These are phyloP conservation scores for Rosa hybrid DNA, from an alignment of 331 rosid species.

Conservation along the genomic window DNA sequence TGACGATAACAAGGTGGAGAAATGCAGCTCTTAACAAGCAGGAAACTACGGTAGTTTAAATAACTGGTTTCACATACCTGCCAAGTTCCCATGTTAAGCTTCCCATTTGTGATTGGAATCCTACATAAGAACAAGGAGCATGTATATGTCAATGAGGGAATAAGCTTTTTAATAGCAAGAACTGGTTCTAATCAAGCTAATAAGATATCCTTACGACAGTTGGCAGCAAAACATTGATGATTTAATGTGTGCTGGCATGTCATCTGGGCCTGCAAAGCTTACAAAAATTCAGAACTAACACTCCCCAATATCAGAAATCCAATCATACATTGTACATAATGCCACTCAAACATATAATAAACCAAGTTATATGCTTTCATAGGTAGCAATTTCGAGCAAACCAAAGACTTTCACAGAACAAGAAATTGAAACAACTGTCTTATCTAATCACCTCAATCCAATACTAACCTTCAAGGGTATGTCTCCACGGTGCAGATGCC, in stretches of 20 bases:
- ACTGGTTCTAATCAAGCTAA: conserved; percentile 17
- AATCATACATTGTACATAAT: neutral
- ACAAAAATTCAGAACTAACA: conserved; percentile 23
- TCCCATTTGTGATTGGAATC: conserved; percentile 89
- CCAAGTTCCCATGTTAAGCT: conserved; percentile 97
- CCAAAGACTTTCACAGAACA: neutral
- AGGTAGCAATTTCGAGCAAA: neutral
- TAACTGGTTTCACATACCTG: conserved; percentile 51
- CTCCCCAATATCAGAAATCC: neutral
- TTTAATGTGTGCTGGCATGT: conserved; percentile 97
- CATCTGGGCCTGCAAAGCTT: conserved; percentile 76
- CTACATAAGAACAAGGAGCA: conserved; percentile 44
- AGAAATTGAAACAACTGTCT: neutral
- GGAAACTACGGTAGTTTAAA: neutral
- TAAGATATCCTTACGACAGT: conserved; percentile 52
- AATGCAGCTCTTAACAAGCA: conserved; percentile 8
- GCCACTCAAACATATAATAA: neutral
- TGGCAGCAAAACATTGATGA: conserved; percentile 91
- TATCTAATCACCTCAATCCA: neutral
- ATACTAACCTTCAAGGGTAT: conserved; percentile 78
- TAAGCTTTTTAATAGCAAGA: conserved; percentile 21
- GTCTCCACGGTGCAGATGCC: conserved; percentile 89
- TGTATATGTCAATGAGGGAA: conserved; percentile 6
- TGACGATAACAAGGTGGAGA: neutral
- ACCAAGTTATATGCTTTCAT: neutral